These are phyloP conservation scores for Phycomyces nitens DNA, from an alignment of 192 early-diverging fungal genomes.

Conservation along the genomic window DNA sequence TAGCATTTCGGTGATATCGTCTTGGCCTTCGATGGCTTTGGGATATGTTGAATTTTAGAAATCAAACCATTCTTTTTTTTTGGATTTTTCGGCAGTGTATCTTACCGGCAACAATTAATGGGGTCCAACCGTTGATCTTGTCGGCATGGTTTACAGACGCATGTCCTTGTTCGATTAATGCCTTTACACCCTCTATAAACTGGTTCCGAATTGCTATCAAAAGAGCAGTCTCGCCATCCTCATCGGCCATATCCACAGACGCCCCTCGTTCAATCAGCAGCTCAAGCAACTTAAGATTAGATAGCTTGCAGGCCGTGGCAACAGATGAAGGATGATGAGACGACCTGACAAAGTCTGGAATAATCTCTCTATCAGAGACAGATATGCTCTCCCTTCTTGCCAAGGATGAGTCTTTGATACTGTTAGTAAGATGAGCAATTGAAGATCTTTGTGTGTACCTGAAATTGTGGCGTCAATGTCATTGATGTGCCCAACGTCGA, in stretches of 20 bases:
- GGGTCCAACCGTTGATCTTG: slow-evolving; percentile 56
- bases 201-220: slow-evolving; percentile 52
- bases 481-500: slow-evolving; percentile 49
- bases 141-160: slow-evolving; percentile 51
- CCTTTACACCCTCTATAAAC: slow-evolving; percentile 45
- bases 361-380: not conserved
- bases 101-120: slow-evolving; percentile 59
- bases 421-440: too few species aligned
- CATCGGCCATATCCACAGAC: slow-evolving; percentile 56
- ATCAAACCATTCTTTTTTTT: not conserved
- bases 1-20: slow-evolving; percentile 48
- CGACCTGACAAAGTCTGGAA: slow-evolving; percentile 21
- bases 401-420: not conserved
- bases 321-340: slow-evolving; percentile 41
- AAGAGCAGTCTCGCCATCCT: slow-evolving; percentile 68
- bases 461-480: slow-evolving; percentile 39
- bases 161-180: slow-evolving; percentile 39
- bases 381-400: not conserved
- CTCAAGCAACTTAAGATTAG: slow-evolving; percentile 42
- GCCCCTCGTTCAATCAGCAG: slow-evolving; percentile 54
- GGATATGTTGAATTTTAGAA: not conserved
- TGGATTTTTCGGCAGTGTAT: too few species aligned
- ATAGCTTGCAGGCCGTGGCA: slow-evolving; percentile 49
- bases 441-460: not conserved
- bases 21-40: slow-evolving; percentile 58